phyloP scores from a whole-genome alignment of 2,329 filamentous ascomycete species.

The Hypoxylon sp. region DNA sequence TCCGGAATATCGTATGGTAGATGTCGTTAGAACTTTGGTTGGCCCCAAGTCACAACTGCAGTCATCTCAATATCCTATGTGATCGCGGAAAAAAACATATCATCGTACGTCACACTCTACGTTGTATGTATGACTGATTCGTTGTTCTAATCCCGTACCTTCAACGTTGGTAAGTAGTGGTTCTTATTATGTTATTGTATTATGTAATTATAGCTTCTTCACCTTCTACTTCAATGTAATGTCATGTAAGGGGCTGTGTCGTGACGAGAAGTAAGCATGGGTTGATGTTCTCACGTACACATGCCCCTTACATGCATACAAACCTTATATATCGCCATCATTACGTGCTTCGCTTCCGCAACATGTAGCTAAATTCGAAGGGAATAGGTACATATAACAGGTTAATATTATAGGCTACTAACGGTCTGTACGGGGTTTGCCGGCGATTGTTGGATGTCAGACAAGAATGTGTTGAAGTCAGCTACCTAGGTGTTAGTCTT shows the following conservation, averaged over 20 bases:
- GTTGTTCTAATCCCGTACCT: neutral
- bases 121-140: neutral
- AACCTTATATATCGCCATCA: constrained; percentile 4
- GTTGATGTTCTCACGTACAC: constrained; percentile 1
- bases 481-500: neutral
- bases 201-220: constrained; percentile 1
- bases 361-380: neutral
- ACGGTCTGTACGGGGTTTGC: neutral
- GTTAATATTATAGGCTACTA: neutral
- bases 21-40: neutral
- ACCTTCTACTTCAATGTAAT: neutral
- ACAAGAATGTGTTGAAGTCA: neutral
- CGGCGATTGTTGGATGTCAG: neutral
- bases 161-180: neutral
- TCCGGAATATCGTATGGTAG: neutral
- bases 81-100: neutral
- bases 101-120: neutral
- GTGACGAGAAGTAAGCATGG: neutral
- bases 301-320: neutral
- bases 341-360: neutral
- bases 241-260: constrained; percentile 2
- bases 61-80: neutral
- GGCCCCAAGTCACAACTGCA: neutral
- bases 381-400: neutral
- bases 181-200: neutral